phyloP scores from a whole-genome alignment of 2,329 filamentous ascomycete species.

The Davidsoniella australis region DNA sequence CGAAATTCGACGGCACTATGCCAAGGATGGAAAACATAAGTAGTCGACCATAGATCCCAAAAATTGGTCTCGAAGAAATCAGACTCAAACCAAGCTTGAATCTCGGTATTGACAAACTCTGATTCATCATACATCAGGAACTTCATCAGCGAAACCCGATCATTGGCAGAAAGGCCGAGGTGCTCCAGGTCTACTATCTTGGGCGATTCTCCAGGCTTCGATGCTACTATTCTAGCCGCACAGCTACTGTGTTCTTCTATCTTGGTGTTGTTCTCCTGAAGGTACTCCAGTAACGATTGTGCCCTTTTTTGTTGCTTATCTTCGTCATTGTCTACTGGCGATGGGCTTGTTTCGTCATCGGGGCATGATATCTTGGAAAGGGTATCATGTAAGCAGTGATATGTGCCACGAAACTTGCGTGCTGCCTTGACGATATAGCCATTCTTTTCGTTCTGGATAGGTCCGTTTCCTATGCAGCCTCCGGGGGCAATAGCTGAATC shows the following conservation, averaged over 20 bases:
- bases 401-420: slow-evolving; percentile 20
- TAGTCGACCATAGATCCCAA: slow-evolving; percentile 22
- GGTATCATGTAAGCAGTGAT: slow-evolving; percentile 19
- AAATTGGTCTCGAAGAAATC: slow-evolving; percentile 22
- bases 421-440: slow-evolving; percentile 22
- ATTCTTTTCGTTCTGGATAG: slow-evolving; percentile 16
- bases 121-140: slow-evolving; percentile 18
- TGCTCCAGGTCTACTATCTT: slow-evolving; percentile 5
- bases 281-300: slow-evolving; percentile 9
- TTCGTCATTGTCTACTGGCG: background rate
- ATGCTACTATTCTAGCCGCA: slow-evolving; percentile 7
- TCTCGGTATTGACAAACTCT: slow-evolving; percentile 18
- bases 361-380: slow-evolving; percentile 11
- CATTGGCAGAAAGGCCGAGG: slow-evolving; percentile 9
- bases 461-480: slow-evolving; percentile 18
- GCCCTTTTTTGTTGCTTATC: background rate
- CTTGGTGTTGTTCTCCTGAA: slow-evolving; percentile 6
- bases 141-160: slow-evolving; percentile 16
- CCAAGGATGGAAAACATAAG: slow-evolving; percentile 22
- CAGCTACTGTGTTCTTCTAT: background rate
- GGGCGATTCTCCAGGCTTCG: background rate
- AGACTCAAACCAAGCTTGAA: slow-evolving; percentile 13
- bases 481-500: slow-evolving; percentile 19
- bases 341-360: background rate
- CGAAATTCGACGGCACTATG: slow-evolving; percentile 22